Evolutionary conservation across 768 basidiomycete genomes (phyloP).

Genomic region (Paxillus ammoniavirescens): DNA sequence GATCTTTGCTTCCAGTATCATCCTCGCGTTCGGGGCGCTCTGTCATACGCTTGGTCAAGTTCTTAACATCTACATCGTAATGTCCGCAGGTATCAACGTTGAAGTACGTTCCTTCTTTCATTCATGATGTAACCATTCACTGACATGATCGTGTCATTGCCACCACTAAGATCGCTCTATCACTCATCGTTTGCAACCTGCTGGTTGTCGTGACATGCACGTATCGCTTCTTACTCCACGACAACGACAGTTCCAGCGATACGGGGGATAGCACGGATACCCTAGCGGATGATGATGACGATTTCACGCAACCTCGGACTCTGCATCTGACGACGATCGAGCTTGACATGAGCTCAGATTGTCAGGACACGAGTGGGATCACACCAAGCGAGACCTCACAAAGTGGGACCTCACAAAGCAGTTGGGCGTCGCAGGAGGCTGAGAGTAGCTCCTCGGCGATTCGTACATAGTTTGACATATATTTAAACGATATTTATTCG

Average conservation of each 20-base stretch:
- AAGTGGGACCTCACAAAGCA: too few relatives aligned
- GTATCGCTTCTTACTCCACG: slow-evolving; percentile 11
- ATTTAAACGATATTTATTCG: too few relatives aligned
- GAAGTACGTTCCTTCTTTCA: slow-evolving; percentile 10
- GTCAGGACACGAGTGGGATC: neutral
- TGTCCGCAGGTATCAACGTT: slow-evolving; percentile 12
- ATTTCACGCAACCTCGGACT: slow-evolving; percentile 10
- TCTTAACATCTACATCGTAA: slow-evolving; percentile 1
- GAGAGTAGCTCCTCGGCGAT: too few relatives aligned
- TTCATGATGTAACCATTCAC: too few relatives aligned
- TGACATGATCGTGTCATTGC: neutral
- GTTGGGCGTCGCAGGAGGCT: too few relatives aligned
- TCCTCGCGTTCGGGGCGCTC: slow-evolving; percentile 14
- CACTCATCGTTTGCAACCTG: slow-evolving; percentile 20
- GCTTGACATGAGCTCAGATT: neutral
- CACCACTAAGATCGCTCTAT: slow-evolving; percentile 11
- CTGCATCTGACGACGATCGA: slow-evolving; percentile 10
- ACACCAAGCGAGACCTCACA: neutral
- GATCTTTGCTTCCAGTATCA: slow-evolving; percentile 18
- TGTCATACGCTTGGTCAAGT: slow-evolving; percentile 14
- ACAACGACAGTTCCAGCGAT: neutral
- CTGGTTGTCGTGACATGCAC: slow-evolving; percentile 20
- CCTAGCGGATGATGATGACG: slow-evolving; percentile 8
- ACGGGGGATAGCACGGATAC: neutral
- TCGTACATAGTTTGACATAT: too few relatives aligned